Base-by-base conservation (phyloP, 495 filamentous ascomycete genomes). In the Xylaria intraflava region DNA sequence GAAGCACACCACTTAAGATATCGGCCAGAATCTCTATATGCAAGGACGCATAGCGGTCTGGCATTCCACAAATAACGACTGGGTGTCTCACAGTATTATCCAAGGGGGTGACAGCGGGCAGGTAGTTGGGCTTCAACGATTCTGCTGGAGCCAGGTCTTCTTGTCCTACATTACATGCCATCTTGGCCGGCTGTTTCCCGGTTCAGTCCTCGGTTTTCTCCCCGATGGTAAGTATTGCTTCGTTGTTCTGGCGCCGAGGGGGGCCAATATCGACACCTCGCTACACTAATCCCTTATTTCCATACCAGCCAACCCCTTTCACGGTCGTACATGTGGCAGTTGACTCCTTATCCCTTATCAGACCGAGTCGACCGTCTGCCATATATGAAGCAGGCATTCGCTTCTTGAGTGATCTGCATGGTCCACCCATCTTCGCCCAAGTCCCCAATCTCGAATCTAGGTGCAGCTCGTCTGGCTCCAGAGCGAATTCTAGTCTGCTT, bases 51-150 rank as follows among this genome's bases (percentile, higher is more conserved):
- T 27, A 19, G 38, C 51, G 23, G 42, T 40, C 51, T 40, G 31
- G 16, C 30, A 33, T 27, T 31, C 46, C 42, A 11, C 17, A 42
- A 22, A 11, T 29, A 19, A 42, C 52, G 38, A 14, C 17, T 36
- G 17, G 27, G 35, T 49, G 52, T 55, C 20, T 49, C 35, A 49
- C 45, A 43, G 38, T 43, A 7, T 46, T 12, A 46, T 40, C 31
- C 26, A 26, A 38, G 36, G 44, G 48, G 38, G 45, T 48, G 42
- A 39, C 36, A 35, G 33, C 26, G 43, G 51, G 35, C 33, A 24
- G 33, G 20, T 9, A 24, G 52, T 55, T 55, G 52, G 52, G 52
- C 52, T 49, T 49, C 52, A 55, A 55, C 43, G 52, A 55, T 43
- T 31, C 33, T 38, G 51, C 52, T 29, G 29, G 20, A 27, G 30